phyloP scores from a whole-genome alignment of 495 filamentous ascomycete species.

The Lasiosphaeris hirsuta region DNA sequence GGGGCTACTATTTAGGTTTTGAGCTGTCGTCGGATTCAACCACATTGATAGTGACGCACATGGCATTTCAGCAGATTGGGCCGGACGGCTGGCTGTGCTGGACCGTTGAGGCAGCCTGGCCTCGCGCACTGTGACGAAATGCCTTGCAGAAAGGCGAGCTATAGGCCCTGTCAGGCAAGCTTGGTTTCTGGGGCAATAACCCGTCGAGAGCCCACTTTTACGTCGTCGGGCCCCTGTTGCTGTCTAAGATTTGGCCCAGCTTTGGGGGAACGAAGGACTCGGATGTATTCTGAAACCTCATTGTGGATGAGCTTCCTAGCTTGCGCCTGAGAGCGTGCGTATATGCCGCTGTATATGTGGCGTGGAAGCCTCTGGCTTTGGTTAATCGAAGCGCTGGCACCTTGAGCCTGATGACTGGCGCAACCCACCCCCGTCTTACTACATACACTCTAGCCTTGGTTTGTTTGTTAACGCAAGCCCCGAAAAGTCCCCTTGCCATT shows the following conservation, averaged over 20 bases:
- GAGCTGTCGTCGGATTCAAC: neutral
- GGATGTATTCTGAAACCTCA: neutral
- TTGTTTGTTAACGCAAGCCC: too few relatives aligned
- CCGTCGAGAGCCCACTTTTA: neutral
- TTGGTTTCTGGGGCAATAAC: conserved; percentile 1
- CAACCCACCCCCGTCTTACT: too few relatives aligned
- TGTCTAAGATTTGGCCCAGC: neutral
- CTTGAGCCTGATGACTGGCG: too few relatives aligned
- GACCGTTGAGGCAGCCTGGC: conserved; percentile 4
- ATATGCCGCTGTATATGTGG: too few relatives aligned
- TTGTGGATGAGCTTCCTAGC: too few relatives aligned
- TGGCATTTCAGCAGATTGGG: neutral
- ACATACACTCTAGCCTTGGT: too few relatives aligned
- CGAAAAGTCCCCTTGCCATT: too few relatives aligned
- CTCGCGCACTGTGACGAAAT: conserved; percentile 7
- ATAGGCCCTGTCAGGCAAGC: neutral
- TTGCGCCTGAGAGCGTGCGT: too few relatives aligned
- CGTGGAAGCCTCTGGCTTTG: too few relatives aligned
- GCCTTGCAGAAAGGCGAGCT: neutral
- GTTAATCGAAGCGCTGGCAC: too few relatives aligned
- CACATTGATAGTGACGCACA: conserved; percentile 5
- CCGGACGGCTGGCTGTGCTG: neutral
- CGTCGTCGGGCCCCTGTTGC: too few relatives aligned
- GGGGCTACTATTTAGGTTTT: neutral
- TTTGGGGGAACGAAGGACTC: neutral